phyloP scores from a whole-genome alignment of 768 basidiomycete species.

The Boletus reticuloceps region DNA sequence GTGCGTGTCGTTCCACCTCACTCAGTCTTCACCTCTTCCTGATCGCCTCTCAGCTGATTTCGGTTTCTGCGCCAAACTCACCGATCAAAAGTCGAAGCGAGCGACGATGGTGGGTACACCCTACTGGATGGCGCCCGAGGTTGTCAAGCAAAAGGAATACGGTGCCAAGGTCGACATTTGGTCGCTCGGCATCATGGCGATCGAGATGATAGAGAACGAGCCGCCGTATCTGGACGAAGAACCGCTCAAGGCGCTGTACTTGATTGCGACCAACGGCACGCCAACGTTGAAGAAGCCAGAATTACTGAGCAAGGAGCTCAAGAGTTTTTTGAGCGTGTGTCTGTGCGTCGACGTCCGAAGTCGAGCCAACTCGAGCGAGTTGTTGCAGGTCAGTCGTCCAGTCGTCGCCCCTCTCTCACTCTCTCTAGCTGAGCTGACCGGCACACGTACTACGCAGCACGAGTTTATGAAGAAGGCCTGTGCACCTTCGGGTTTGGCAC shows the following conservation, averaged over 20 bases:
- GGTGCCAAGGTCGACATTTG: constrained; percentile 96
- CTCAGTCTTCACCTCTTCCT: background rate
- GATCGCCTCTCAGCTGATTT: constrained; percentile 75
- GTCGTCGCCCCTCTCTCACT: background rate
- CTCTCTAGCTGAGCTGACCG: background rate
- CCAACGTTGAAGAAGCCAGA: constrained; percentile 98
- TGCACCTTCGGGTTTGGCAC: constrained; percentile 75
- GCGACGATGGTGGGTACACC: constrained; percentile 99
- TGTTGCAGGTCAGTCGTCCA: constrained; percentile 63
- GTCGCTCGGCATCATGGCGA: constrained; percentile 97
- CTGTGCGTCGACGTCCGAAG: constrained; percentile 95
- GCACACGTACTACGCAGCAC: constrained; percentile 56
- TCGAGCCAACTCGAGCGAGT: constrained; percentile 84
- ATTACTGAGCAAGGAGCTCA: constrained; percentile 85
- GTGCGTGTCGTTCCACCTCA: constrained; percentile 46
- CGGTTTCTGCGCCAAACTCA: constrained; percentile 94
- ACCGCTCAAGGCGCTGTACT: constrained; percentile 88
- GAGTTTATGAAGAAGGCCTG: constrained; percentile 94
- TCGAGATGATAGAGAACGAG: constrained; percentile 99
- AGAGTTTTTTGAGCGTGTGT: constrained; percentile 97
- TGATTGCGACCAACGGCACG: constrained; percentile 98
- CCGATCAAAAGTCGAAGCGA: constrained; percentile 94
- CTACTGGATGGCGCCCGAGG: constrained; percentile 99
- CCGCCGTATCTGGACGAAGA: constrained; percentile 96
- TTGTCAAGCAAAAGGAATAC: constrained; percentile 96